Percentiles rank a stretch among this genome's conserved stretches.
phyloP scores from a whole-genome alignment of 2,329 filamentous ascomycete species.

The Pseudopithomyces chartarum region DNA sequence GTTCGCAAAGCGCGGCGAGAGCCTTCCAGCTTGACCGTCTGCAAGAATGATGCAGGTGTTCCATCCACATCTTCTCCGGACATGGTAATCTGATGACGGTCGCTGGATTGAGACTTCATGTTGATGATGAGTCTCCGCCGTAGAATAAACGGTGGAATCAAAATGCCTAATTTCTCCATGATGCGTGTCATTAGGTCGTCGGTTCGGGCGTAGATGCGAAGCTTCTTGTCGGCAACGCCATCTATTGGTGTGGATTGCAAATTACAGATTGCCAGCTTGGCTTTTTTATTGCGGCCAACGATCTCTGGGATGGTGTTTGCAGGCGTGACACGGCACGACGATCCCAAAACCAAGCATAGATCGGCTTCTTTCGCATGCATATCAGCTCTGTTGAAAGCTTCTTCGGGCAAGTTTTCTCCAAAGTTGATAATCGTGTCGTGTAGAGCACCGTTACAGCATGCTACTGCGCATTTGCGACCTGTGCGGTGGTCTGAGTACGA shows the following conservation, averaged over 20 bases:
- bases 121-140: neutral
- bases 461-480: conserved; percentile 1
- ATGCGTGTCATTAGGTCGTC: neutral
- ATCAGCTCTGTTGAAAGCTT: neutral
- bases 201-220: neutral
- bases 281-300: neutral
- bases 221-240: neutral
- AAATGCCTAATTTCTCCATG: neutral
- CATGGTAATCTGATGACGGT: neutral
- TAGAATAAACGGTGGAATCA: neutral
- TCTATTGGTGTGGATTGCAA: neutral
- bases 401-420: neutral
- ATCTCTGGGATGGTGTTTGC: neutral
- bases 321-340: conserved; percentile 3
- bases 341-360: conserved; percentile 1
- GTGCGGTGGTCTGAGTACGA: neutral
- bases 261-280: neutral
- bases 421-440: conserved; percentile 8
- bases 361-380: conserved; percentile 1
- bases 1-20: neutral
- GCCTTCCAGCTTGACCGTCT: neutral
- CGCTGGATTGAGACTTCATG: neutral
- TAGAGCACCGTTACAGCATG: neutral
- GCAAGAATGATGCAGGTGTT: neutral
- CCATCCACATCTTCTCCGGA: neutral